Conservation (phyloP, 202 grass and related monocot genomes). For the Panicum hallii region DNA sequence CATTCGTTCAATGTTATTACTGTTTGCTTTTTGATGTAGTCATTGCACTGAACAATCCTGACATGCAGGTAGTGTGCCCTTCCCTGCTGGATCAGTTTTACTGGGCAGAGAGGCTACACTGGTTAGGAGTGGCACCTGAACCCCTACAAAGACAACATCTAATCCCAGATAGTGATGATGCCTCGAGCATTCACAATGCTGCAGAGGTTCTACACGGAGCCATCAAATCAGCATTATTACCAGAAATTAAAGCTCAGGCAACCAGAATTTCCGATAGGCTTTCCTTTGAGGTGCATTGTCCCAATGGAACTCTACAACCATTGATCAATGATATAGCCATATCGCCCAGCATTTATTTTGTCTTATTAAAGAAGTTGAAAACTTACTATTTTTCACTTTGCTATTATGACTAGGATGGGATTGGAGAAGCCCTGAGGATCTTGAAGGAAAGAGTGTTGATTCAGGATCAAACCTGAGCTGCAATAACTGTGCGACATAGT, state of each 20-base stretch:
- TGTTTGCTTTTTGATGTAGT: background rate
- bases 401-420: conserved; percentile 66
- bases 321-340: background rate
- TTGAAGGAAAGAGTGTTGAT: conserved; percentile 65
- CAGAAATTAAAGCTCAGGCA: conserved; percentile 69
- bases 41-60: conserved; percentile 6
- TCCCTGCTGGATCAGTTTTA: conserved; percentile 94
- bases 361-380: background rate
- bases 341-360: background rate
- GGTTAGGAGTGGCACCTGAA: conserved; percentile 71
- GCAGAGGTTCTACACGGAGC: conserved; percentile 58
- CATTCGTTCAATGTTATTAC: background rate
- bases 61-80: conserved; percentile 73
- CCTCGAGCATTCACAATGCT: conserved; percentile 45
- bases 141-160: conserved; percentile 67
- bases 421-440: conserved; percentile 66
- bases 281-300: conserved; percentile 66
- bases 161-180: conserved; percentile 55
- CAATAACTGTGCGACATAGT: background rate
- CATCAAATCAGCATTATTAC: conserved; percentile 60
- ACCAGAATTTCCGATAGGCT: conserved; percentile 58
- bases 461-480: conserved; percentile 26
- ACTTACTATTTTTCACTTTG: background rate
- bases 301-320: background rate
- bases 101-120: conserved; percentile 83